These are phyloP conservation scores for Mortierella antarctica DNA, from an alignment of 192 early-diverging fungal genomes.

Conservation along the genomic window DNA sequence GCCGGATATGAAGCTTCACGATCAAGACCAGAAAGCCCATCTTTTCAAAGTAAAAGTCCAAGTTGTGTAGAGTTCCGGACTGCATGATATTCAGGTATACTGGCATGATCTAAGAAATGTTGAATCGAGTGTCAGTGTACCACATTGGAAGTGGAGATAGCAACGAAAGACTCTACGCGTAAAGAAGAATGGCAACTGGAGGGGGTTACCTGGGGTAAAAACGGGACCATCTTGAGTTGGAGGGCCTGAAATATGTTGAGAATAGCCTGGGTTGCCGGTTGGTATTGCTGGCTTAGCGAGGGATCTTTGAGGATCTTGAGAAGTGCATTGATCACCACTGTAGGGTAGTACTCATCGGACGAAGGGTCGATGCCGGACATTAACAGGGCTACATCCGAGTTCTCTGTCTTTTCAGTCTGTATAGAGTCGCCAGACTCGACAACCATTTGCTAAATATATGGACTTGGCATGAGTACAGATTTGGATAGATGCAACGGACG, in stretches of 20 bases:
- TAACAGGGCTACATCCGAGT: conserved; percentile 63
- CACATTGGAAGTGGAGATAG: not conserved
- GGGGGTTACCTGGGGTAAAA: conserved; percentile 75
- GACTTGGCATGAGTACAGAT: not conserved
- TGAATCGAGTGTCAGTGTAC: not conserved
- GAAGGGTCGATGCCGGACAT: conserved; percentile 79
- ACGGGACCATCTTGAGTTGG: conserved; percentile 86
- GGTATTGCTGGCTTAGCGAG: conserved; percentile 83
- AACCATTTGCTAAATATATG: conserved; percentile 55
- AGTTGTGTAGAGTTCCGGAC: conserved; percentile 76
- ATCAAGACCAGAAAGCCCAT: conserved; percentile 85
- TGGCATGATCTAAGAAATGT: conserved; percentile 80
- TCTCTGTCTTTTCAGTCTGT: conserved; percentile 57
- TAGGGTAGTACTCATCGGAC: conserved; percentile 90
- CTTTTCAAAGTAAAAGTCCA: conserved; percentile 93
- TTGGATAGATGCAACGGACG: not conserved
- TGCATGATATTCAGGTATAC: conserved; percentile 87
- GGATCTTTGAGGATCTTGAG: conserved; percentile 90
- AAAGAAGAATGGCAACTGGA: not conserved
- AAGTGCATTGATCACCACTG: conserved; percentile 87
- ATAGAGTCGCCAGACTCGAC: conserved; percentile 55
- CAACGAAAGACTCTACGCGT: not conserved
- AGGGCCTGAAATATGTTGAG: conserved; percentile 94
- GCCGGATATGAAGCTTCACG: conserved; percentile 88
- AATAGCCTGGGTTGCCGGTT: conserved; percentile 88